Evolutionary conservation across 202 grass and related monocot species (phyloP).

Genomic region (Musa balbisiana): DNA sequence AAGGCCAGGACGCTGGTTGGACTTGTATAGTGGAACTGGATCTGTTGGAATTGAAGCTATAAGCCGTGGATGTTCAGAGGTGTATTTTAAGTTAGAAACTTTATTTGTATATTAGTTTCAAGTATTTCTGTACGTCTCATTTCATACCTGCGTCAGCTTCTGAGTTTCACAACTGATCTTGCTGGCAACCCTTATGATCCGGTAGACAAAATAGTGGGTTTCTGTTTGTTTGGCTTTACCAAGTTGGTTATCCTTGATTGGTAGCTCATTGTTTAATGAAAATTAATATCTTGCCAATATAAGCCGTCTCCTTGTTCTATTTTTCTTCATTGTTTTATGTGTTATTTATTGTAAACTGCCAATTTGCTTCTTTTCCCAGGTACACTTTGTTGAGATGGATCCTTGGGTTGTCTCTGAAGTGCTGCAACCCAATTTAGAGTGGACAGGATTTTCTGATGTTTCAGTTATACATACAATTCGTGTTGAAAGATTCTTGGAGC

Average conservation of each 20-base stretch:
- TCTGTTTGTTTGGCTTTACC: too few relatives aligned
- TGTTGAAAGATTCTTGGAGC: slow-evolving; percentile 70
- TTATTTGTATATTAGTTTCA: neutral
- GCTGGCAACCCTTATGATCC: too few relatives aligned
- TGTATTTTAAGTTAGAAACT: slow-evolving; percentile 13
- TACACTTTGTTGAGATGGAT: slow-evolving; percentile 95
- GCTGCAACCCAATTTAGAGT: slow-evolving; percentile 65
- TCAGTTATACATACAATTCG: slow-evolving; percentile 75
- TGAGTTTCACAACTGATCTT: too few relatives aligned
- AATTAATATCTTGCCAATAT: too few relatives aligned
- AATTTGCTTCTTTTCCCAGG: slow-evolving; percentile 26
- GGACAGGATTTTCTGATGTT: slow-evolving; percentile 75
- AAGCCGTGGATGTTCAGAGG: slow-evolving; percentile 93
- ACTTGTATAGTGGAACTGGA: slow-evolving; percentile 93
- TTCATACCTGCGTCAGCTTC: neutral
- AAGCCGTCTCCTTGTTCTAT: too few relatives aligned
- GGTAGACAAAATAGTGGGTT: too few relatives aligned
- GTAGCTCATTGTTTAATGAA: too few relatives aligned
- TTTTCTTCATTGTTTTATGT: neutral
- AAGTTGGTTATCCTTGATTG: too few relatives aligned
- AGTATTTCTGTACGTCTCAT: neutral
- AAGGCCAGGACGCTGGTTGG: slow-evolving; percentile 84
- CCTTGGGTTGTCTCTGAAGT: slow-evolving; percentile 86
- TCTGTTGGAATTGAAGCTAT: slow-evolving; percentile 99
- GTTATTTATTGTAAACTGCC: neutral